These are phyloP conservation scores for Hibiscus tridactylites DNA, from an alignment of 345 rosid genomes.

Conservation along the genomic window DNA sequence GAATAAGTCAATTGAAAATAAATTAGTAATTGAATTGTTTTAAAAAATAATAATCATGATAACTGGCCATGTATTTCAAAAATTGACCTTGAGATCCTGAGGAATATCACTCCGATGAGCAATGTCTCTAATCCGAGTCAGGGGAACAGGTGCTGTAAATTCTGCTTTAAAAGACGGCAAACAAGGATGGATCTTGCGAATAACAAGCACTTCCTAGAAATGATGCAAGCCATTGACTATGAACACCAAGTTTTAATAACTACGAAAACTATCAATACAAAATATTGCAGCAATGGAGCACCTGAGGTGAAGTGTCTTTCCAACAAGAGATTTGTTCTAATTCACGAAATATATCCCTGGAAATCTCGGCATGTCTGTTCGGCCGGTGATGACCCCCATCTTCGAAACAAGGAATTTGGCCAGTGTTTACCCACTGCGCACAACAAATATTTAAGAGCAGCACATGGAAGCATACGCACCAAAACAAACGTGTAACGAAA, in stretches of 20 bases:
- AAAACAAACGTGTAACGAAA: conserved; percentile 3
- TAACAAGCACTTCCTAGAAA: conserved; percentile 71
- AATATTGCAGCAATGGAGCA: conserved; percentile 16
- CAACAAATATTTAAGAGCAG: conserved; percentile 18
- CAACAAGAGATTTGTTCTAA: conserved; percentile 56
- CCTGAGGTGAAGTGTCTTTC: conserved; percentile 76
- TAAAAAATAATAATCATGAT: not conserved
- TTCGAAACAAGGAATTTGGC: conserved; percentile 96
- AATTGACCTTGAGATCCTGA: conserved; percentile 90
- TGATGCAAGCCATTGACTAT: not conserved
- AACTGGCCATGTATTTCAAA: conserved; percentile 2
- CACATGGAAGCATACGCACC: not conserved
- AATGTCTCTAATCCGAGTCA: conserved; percentile 93
- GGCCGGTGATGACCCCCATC: conserved; percentile 98
- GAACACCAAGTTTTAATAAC: not conserved
- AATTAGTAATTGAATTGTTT: conserved; percentile 6
- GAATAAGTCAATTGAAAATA: conserved; percentile 13
- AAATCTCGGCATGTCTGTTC: conserved; percentile 91
- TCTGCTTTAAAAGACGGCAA: conserved; percentile 97
- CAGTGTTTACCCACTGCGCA: conserved; percentile 96
- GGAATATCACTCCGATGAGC: conserved; percentile 93
- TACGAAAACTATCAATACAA: not conserved
- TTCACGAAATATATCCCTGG: conserved; percentile 84
- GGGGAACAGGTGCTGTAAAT: conserved; percentile 93
- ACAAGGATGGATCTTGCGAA: conserved; percentile 90